Evolutionary conservation across 345 rosid species (phyloP).

Genomic region (Eucalyptus paniculata): DNA sequence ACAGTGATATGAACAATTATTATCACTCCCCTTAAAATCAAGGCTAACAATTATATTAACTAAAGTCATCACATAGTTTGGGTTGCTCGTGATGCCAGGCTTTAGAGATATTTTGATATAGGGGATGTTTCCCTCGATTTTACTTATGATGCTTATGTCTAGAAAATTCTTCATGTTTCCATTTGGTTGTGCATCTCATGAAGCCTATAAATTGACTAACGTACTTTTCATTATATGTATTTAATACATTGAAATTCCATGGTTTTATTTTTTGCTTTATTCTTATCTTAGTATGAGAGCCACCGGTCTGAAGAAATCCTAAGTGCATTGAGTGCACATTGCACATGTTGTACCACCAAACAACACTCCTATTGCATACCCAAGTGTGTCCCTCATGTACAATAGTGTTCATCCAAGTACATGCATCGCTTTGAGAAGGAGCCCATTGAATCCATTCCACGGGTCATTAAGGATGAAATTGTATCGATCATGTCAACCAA

Average conservation of each 20-base stretch:
- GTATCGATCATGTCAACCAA: not conserved
- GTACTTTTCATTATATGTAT: not conserved
- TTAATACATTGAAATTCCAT: too few relatives aligned
- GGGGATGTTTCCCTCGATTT: not conserved
- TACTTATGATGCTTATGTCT: too few relatives aligned
- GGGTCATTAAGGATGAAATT: fast-evolving
- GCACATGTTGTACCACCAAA: not conserved
- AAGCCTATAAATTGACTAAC: too few relatives aligned
- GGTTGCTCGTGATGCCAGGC: fast-evolving
- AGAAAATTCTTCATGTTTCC: not conserved
- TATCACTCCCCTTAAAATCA: not conserved
- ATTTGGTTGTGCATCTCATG: not conserved
- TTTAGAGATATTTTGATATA: not conserved
- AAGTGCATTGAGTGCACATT: not conserved
- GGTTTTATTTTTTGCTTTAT: too few relatives aligned
- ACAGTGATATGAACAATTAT: not conserved
- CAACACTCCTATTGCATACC: not conserved
- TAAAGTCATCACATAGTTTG: fast-evolving
- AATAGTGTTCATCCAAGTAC: not conserved
- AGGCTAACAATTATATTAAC: not conserved
- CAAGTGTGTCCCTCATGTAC: not conserved
- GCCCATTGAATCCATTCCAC: not conserved
- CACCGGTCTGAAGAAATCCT: fast-evolving
- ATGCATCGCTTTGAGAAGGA: not conserved
- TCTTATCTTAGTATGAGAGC: too few relatives aligned